phyloP scores from a whole-genome alignment of 1,284 basidiomycete species.

The Ustilago shanxiensis region DNA sequence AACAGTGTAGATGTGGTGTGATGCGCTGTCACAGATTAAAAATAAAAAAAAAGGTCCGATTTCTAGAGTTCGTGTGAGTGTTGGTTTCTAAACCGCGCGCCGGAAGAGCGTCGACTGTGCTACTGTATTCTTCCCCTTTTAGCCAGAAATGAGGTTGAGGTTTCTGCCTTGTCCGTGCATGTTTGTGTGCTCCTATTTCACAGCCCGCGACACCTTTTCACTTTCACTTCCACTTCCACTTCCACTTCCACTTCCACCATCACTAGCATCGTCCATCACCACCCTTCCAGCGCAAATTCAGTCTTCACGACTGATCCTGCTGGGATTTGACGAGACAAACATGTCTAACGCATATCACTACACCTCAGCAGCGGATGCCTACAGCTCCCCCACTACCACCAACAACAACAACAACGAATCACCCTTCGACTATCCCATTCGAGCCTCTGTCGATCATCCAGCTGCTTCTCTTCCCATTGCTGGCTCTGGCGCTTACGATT shows the following conservation, averaged over 20 bases:
- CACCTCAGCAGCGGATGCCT: conserved; percentile 47
- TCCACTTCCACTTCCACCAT: neutral
- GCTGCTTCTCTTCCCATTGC: conserved; percentile 21
- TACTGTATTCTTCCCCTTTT: neutral
- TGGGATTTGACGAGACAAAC: neutral
- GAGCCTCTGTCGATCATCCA: conserved; percentile 24
- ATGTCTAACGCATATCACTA: conserved; percentile 43
- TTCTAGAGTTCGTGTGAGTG: neutral
- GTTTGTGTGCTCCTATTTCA: conserved; percentile 5
- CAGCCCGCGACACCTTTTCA: neutral
- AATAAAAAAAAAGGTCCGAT: conserved; percentile 12
- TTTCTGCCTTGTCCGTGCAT: neutral
- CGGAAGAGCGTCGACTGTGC: conserved; percentile 29
- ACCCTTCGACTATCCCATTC: conserved; percentile 36
- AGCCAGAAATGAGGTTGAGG: neutral
- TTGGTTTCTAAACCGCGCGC: conserved; percentile 13
- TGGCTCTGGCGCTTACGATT: conserved; percentile 25
- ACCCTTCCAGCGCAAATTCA: neutral
- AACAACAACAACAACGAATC: conserved; percentile 10
- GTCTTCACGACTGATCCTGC: too few relatives aligned
- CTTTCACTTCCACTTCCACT: too few relatives aligned
- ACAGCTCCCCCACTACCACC: conserved; percentile 6
- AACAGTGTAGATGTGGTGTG: conserved; percentile 6
- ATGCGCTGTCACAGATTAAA: too few relatives aligned
- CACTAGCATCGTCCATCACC: conserved; percentile 7